A percentile compares a stretch with the other conserved stretches of the same genome.
These are phyloP conservation scores for Neurospora sp. DNA, from an alignment of 2,329 filamentous ascomycete species.

Conservation along the genomic window DNA sequence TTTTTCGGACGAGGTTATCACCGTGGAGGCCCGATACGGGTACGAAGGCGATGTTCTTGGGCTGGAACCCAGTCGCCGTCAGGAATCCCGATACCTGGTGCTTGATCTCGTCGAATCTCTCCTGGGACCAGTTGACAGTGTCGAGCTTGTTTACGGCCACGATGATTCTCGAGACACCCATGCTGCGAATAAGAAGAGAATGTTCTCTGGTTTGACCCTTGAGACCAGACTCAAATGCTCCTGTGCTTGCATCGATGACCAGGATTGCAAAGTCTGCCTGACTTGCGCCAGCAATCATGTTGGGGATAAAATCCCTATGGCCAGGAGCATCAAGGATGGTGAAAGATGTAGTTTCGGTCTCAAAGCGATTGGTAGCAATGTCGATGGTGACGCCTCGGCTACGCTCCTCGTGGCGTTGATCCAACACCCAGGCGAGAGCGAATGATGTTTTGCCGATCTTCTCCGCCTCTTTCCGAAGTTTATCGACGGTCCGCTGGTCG, in stretches of 20 bases:
- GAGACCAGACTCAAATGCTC: conserved; percentile 87
- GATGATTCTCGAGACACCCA: conserved; percentile 80
- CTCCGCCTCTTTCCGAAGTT: conserved; percentile 79
- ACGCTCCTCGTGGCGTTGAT: conserved; percentile 83
- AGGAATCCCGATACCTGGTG: conserved; percentile 79
- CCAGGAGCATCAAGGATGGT: conserved; percentile 94
- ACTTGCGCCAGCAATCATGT: conserved; percentile 96
- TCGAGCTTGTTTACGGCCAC: conserved; percentile 96
- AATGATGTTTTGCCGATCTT: conserved; percentile 92
- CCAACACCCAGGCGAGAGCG: conserved; percentile 92
- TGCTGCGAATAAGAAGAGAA: conserved; percentile 76
- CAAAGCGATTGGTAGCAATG: conserved; percentile 89
- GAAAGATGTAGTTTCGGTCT: conserved; percentile 77
- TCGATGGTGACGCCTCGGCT: conserved; percentile 91
- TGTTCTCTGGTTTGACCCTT: conserved; percentile 94
- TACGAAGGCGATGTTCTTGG: conserved; percentile 75
- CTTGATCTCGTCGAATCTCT: conserved; percentile 75
- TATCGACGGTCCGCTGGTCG: conserved; percentile 79
- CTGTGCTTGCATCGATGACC: conserved; percentile 83
- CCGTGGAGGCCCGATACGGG: conserved; percentile 85
- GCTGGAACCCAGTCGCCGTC: conserved; percentile 68
- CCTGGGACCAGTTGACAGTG: conserved; percentile 70
- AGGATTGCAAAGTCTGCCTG: conserved; percentile 94
- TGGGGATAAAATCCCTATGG: conserved; percentile 92
- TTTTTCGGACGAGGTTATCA: conserved; percentile 65